phyloP scores from a whole-genome alignment of 176 grass and related monocot species.

The Musa acuminata region DNA sequence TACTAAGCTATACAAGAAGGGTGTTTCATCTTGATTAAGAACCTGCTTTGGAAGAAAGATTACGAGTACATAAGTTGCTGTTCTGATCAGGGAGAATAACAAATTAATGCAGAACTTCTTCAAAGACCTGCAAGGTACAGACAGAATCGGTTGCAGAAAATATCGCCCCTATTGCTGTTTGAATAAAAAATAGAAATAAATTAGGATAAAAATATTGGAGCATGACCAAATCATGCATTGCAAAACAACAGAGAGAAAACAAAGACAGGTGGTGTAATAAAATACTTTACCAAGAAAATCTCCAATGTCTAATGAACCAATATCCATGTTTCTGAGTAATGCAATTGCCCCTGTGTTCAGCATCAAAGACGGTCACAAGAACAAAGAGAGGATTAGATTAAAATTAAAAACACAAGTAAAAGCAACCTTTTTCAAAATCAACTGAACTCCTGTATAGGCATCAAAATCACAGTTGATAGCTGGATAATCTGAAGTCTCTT shows the following conservation, averaged over 20 bases:
- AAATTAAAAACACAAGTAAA: background rate
- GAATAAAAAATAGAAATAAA: conserved; percentile 19
- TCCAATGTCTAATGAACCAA: conserved; percentile 69
- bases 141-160: conserved; percentile 99
- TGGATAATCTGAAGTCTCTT: background rate
- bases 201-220: conserved; percentile 18
- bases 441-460: background rate
- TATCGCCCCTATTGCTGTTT: conserved; percentile 93
- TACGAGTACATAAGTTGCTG: background rate
- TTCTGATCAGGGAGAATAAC: background rate
- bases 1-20: conserved; percentile 77
- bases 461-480: background rate
- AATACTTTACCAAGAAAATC: conserved; percentile 84
- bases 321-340: conserved; percentile 80
- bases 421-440: background rate
- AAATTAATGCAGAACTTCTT: background rate
- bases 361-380: conserved; percentile 12
- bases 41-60: conserved; percentile 40
- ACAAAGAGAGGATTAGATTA: background rate
- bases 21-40: conserved; percentile 90
- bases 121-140: conserved; percentile 83
- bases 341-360: conserved; percentile 54
- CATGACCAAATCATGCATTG: background rate
- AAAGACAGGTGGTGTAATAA: background rate
- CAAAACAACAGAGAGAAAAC: background rate